Evolutionary conservation across 176 grass and related monocot species (phyloP), one percentile per base, ranked within the genome.

Genomic region (Zizania latifolia): DNA sequence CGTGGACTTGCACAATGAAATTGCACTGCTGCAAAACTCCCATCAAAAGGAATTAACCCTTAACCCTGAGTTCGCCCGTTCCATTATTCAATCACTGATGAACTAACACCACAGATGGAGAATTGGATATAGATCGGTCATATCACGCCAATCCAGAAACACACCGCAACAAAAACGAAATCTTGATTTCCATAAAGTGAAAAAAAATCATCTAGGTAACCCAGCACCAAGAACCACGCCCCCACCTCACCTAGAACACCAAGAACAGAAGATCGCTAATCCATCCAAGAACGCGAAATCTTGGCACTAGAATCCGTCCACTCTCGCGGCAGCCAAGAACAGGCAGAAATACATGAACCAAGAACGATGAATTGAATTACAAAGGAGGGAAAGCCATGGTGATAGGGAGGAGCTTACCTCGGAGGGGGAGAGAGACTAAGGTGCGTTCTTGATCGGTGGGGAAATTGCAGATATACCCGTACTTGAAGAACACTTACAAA

Each of bases 351-450:
- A 45, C 10, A 50, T 14, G 22, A 79, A 32, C 60, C 22, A 68
- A 53, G 23, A 86, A 68, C 23, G 7, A 24, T 23, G 38, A 74
- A 39, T 51, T 65, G 63, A 45, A n/a, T n/a, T 61, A 29, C 50
- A 39, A 37, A 37, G 2, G 46, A 57, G 12, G 26, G 67, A 27
- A 38, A 27, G 26, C 17, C 71, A 68, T 39, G 41, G 33, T 4
- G 51, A 60, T 21, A 40, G 38, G 17, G n/a, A n/a, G 6, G 46
- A 21, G 17, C 70, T n/a, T n/a, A 85, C 76, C 69, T 80, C 38
- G 22, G 30, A 79, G 60, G 62, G 27, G 65, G 48, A n/a, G n/a
- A n/a, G n/a, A n/a, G 60, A 23, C 10, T 51, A 54, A 30, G 9
- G 29, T 65, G 38, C 38, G 45, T 53, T 77, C 50, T 53, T 60